Evolutionary conservation across 176 grass and related monocot genomes (phyloP).

Genomic region (Zoysia pacifica): DNA sequence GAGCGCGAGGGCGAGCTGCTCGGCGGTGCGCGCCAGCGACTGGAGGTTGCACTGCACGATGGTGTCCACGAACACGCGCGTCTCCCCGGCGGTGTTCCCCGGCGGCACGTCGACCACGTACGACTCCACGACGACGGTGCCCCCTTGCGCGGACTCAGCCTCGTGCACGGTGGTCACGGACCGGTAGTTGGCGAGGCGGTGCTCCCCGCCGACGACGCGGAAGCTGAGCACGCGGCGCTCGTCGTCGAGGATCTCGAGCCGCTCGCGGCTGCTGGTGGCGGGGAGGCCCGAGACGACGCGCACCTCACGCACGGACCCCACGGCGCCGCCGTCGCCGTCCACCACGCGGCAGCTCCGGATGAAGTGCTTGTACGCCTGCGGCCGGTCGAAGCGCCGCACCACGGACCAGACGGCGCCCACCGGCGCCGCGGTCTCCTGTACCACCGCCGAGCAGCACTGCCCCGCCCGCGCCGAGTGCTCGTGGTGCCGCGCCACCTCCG

Average conservation of each 20-base stretch:
- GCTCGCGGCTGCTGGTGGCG: slow-evolving; percentile 75
- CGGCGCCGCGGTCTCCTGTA: slow-evolving; percentile 57
- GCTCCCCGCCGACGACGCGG: slow-evolving; percentile 85
- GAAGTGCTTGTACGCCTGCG: slow-evolving; percentile 89
- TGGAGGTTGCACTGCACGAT: slow-evolving; percentile 83
- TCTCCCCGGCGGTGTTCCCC: slow-evolving; percentile 78
- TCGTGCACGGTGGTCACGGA: slow-evolving; percentile 74
- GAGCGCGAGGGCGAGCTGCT: slow-evolving; percentile 38
- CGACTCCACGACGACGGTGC: slow-evolving; percentile 65
- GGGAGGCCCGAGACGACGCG: slow-evolving; percentile 75
- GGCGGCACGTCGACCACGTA: slow-evolving; percentile 75
- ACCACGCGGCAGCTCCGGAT: slow-evolving; percentile 73
- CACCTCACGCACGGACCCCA: slow-evolving; percentile 82
- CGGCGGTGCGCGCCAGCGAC: slow-evolving; percentile 69
- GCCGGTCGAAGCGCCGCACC: slow-evolving; percentile 83
- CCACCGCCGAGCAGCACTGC: slow-evolving; percentile 77
- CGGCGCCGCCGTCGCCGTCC: slow-evolving; percentile 44
- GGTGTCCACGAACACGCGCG: slow-evolving; percentile 71
- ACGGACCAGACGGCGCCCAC: slow-evolving; percentile 72
- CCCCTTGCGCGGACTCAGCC: not conserved
- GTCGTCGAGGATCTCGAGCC: slow-evolving; percentile 93
- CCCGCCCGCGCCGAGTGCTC: slow-evolving; percentile 42
- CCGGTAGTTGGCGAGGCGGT: slow-evolving; percentile 89
- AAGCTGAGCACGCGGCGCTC: slow-evolving; percentile 90
- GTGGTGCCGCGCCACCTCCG: slow-evolving; percentile 60